Evolutionary conservation across 495 filamentous ascomycete genomes (phyloP), one percentile per base, ranked within the genome.

Genomic region (Daldinia bambusicola): DNA sequence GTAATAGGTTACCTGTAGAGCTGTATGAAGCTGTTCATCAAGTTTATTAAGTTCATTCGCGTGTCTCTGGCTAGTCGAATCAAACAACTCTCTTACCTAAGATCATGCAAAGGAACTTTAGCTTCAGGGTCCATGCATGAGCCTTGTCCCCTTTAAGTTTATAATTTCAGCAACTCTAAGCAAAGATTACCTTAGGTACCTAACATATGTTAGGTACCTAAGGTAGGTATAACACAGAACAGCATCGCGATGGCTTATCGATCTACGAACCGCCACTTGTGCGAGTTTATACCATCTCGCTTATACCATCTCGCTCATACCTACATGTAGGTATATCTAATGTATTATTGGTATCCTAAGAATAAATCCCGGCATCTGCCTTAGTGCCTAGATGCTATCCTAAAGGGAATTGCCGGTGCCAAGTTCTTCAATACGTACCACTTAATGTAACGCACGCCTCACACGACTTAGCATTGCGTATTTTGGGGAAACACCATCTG

Each of bases 401-500:
- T 36, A 34, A 51, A 30, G 12, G 18, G 8, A 52, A n/a, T 30
- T 52, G 50, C 50, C 50, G 50, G 26, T 52, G 50, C 52, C 52
- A 55, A 18, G 31, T 13, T 37, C 52, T 18, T 18, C 6, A 55
- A 36, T 26, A 26, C 26, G 30, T 18, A 52, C 26, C 26, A 26
- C 26, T 26, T 26, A 26, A 26, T 31, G 2, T 36, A 10, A 36
- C 14, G 9, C 22, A 31, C 14, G 3, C 2, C 26, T 52, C 26
- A 31, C 22, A 52, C 20, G 48, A 52, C 48, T n/a, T 52, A 52
- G 26, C 48, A 31, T 31, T n/a, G 13, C 22, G 20, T 52, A 30
- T 52, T 4, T 52, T 26, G 30, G 48, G 48, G 48, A 9, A 31
- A 31, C 26, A n/a, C 48, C 26, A 31, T 51, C 16, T 43, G 6